Evolutionary conservation across 1,139 yeast species (phyloP).

Genomic region (Suhomyces maxii): DNA sequence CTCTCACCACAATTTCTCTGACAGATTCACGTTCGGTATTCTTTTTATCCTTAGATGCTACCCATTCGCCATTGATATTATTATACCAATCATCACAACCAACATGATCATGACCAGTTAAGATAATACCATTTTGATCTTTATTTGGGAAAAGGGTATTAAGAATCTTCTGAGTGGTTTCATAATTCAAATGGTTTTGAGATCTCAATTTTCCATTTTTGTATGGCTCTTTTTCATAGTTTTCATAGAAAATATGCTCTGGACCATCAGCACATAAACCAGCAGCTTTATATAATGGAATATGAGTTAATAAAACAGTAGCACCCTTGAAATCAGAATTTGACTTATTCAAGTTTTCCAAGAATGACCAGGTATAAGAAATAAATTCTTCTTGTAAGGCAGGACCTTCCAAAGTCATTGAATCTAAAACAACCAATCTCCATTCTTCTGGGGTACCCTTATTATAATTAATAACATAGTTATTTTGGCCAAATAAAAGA

Average conservation of each 20-base stretch:
- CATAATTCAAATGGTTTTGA: slow-evolving; percentile 80
- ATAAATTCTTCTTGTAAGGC: slow-evolving; percentile 73
- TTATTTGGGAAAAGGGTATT: slow-evolving; percentile 65
- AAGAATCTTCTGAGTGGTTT: slow-evolving; percentile 65
- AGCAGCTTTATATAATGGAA: slow-evolving; percentile 78
- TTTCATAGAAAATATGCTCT: slow-evolving; percentile 57
- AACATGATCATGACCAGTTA: slow-evolving; percentile 96
- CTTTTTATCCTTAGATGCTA: slow-evolving; percentile 46
- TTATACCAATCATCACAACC: slow-evolving; percentile 80
- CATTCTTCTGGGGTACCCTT: slow-evolving; percentile 64
- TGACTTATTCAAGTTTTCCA: slow-evolving; percentile 53
- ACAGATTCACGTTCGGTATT: slow-evolving; percentile 38
- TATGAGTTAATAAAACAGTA: slow-evolving; percentile 82
- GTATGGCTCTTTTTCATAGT: slow-evolving; percentile 60
- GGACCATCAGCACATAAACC: slow-evolving; percentile 92
- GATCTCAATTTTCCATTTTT: slow-evolving; percentile 71
- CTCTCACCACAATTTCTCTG: slow-evolving; percentile 79
- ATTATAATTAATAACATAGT: slow-evolving; percentile 73
- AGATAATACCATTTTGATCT: slow-evolving; percentile 67
- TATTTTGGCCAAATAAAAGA: slow-evolving; percentile 76
- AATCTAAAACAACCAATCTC: slow-evolving; percentile 83
- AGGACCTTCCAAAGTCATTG: slow-evolving; percentile 87
- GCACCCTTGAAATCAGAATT: slow-evolving; percentile 63
- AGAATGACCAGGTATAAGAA: slow-evolving; percentile 68
- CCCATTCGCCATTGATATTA: slow-evolving; percentile 52